These are phyloP conservation scores for Mediolabrus comicus DNA, from an alignment of 108 stramenopile species.

Conservation along the genomic window DNA sequence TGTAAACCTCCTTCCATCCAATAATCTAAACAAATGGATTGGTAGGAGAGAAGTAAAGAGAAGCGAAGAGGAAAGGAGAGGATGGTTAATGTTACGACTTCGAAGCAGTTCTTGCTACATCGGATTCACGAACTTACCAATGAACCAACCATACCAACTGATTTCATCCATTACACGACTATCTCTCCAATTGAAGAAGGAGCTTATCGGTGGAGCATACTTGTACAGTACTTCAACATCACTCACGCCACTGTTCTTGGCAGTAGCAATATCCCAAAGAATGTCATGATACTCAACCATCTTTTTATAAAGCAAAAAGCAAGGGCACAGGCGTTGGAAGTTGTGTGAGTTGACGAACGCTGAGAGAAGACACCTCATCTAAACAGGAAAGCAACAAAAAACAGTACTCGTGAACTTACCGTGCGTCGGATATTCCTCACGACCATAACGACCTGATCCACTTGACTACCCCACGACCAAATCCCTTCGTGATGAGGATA, in stretches of 20 bases:
- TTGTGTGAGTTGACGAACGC: background rate
- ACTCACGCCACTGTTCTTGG: background rate
- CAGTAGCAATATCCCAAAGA: conserved; percentile 12
- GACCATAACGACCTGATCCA: conserved; percentile 17
- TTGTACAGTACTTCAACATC: conserved; percentile 3
- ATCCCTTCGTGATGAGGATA: conserved; percentile 29
- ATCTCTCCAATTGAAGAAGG: conserved; percentile 19
- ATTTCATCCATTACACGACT: conserved; percentile 22
- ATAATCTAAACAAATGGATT: conserved; percentile 15
- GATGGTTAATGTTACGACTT: background rate
- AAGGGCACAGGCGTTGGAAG: no score
- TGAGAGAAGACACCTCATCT: background rate
- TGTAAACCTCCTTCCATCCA: conserved; percentile 29
- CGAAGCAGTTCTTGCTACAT: background rate
- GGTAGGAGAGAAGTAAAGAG: no score
- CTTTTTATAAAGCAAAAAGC: no score
- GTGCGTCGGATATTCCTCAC: conserved; percentile 18
- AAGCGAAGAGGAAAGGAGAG: background rate
- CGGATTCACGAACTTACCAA: background rate
- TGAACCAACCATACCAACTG: conserved; percentile 19
- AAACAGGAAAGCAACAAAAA: background rate
- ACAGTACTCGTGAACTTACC: background rate
- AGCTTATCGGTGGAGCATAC: conserved; percentile 9
- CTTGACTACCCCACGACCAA: conserved; percentile 17
- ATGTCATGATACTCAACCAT: conserved; percentile 32